phyloP scores from a whole-genome alignment of 1,139 yeast genomes.

The Suhomyces maxii region DNA sequence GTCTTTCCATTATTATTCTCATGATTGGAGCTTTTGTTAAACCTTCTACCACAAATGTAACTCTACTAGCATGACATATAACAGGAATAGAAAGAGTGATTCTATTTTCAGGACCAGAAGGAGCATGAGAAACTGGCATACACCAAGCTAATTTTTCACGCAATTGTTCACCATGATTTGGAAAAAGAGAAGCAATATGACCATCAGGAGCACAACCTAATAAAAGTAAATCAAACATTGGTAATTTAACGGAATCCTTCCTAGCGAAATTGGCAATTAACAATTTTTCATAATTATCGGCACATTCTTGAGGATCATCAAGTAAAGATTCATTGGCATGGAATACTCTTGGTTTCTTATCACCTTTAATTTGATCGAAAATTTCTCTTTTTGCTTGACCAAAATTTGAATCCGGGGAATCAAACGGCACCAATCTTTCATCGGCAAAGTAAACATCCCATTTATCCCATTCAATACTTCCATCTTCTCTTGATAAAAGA shows the following conservation, averaged over 20 bases:
- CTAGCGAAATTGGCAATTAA: slow-evolving; percentile 91
- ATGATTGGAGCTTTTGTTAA: slow-evolving; percentile 92
- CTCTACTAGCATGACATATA: slow-evolving; percentile 89
- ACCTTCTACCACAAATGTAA: slow-evolving; percentile 93
- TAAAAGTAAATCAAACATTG: slow-evolving; percentile 86
- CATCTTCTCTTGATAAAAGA: slow-evolving; percentile 62
- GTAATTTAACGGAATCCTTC: slow-evolving; percentile 91
- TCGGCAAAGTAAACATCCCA: slow-evolving; percentile 76
- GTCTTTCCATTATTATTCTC: slow-evolving; percentile 92
- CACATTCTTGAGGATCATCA: slow-evolving; percentile 89
- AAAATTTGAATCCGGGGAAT: slow-evolving; percentile 77
- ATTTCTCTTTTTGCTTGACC: slow-evolving; percentile 84
- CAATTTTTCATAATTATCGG: slow-evolving; percentile 85
- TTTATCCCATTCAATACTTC: slow-evolving; percentile 76
- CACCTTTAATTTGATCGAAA: slow-evolving; percentile 62
- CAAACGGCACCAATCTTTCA: slow-evolving; percentile 69
- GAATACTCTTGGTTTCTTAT: slow-evolving; percentile 65
- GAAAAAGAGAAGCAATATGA: slow-evolving; percentile 93
- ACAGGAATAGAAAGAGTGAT: slow-evolving; percentile 94
- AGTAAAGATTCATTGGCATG: slow-evolving; percentile 80
- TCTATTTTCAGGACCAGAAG: slow-evolving; percentile 84
- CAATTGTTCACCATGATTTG: slow-evolving; percentile 79
- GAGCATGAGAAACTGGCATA: slow-evolving; percentile 89
- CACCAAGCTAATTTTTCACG: slow-evolving; percentile 96
- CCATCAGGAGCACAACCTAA: slow-evolving; percentile 99